Evolutionary conservation across 169 alveolate species (phyloP), one percentile per base, ranked within the genome.

Genomic region (Plasmodium vinckei): DNA sequence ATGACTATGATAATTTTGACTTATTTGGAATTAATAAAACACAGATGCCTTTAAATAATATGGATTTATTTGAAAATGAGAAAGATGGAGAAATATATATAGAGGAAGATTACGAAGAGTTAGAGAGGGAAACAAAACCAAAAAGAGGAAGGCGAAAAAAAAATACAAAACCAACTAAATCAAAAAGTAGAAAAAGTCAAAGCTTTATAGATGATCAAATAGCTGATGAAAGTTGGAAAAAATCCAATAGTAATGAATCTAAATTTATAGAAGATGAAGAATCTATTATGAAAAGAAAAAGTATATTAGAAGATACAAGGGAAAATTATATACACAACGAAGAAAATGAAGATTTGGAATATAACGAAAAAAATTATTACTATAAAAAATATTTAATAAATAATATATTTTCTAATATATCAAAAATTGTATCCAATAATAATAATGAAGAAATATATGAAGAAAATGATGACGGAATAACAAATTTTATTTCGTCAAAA

Each of bases 371-470:
- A 44, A 64, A 17, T 9, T 77, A 27, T 77, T n/a, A 23, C 33
- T 77, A 57, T 68, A 75, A 77, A 17, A 77, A 77, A 64, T 77
- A 39, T 47, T 68, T 64, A 19, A 44, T 77, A 46, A 77, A 77
- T 33, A 77, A 77, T 77, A 63, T 63, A 49, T 77, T 77, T 44
- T 63, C 88, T 0, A 77, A 77, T 47, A 77, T 77, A 17, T 63
- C 77, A 49, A 49, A 23, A 23, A 46, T 25, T 44, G 65, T 64
- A 64, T 63, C 88, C 9, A 77, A 49, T 46, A 63, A 49, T 42
- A 64, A 57, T 12, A 49, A 49, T 46, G 88, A 64, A 63, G 87
- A 57, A 51, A 57, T 33, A 23, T 51, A 15, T n/a, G 57, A 61
- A 3, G 54, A 49, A n/a, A 39, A 13, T n/a, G 69, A 33, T 57